These are phyloP conservation scores for Ambrosia trifida DNA, from an alignment of 129 eudicot genomes.

Conservation along the genomic window DNA sequence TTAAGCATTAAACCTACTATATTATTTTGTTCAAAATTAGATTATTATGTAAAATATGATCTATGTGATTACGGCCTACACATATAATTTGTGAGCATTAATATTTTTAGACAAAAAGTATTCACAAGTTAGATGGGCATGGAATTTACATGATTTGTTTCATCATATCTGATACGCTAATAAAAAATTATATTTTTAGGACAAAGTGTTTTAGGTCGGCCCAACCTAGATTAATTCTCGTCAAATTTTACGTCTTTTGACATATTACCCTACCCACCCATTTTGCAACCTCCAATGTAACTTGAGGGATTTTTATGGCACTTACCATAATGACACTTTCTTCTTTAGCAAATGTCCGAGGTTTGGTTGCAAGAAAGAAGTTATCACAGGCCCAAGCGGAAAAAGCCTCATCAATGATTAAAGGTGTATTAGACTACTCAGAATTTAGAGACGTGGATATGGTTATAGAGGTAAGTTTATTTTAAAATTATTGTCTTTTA, in stretches of 20 bases:
- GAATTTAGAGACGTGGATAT: slow-evolving; percentile 81
- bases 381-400: slow-evolving; percentile 65
- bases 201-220: neutral
- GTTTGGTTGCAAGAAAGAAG: slow-evolving; percentile 77
- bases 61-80: too few species aligned
- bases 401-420: slow-evolving; percentile 69
- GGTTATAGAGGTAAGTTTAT: slow-evolving; percentile 80
- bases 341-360: slow-evolving; percentile 61
- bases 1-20: too few species aligned
- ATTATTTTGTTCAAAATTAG: too few species aligned
- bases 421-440: slow-evolving; percentile 84
- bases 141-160: too few species aligned
- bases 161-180: too few species aligned
- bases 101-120: too few species aligned
- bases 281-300: neutral
- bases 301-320: neutral
- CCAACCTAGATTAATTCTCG: neutral
- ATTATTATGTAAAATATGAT: too few species aligned
- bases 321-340: slow-evolving; percentile 7
- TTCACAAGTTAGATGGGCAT: too few species aligned
- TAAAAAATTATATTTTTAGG: neutral
- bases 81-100: too few species aligned
- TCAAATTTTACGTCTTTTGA: neutral
- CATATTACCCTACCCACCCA: neutral
- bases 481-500: slow-evolving; percentile 47